Base-by-base conservation (phyloP, 2,329 filamentous ascomycete species). In the Colletotrichum costaricense region DNA sequence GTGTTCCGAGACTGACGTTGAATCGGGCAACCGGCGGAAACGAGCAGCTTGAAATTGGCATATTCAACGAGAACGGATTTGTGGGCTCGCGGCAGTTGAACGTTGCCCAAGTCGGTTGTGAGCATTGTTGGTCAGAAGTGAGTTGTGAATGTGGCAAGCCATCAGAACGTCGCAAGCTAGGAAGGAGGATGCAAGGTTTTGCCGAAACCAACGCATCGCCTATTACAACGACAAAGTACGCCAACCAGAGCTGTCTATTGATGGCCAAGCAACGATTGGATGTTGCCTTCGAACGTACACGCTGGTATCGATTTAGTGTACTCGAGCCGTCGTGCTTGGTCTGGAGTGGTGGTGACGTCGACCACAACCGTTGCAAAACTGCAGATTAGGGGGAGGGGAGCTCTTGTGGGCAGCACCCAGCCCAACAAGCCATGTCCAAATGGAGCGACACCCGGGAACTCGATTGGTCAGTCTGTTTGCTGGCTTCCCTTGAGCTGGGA, bases 61-160 rank as follows among this genome's bases (percentile, higher is more conserved):
- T 33, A 24, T 46, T 7, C 5, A 38, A 33, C 42, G 22, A 52
- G 22, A 28, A 22, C 64, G 11, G 9, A 16, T 9, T 24, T 57
- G 57, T 30, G n/a, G 52, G 38, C n/a, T 33, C 30, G 22, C 42
- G n/a, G 52, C 33, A 64, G 67, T 14, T 35, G 35, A 33, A n/a
- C 24, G 22, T 24, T 26, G 33, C 35, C 4, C 58, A 58, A 35
- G 26, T 57, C 59, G 16, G 16, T n/a, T 63, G 63, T 67, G 19
- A 26, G 26, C 22, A 59, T 55, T 71, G 19, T 19, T 57, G 22
- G 64, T 28, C 64, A 68, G 52, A 68, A 42, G 35, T 58, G 65
- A 67, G 58, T 68, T 58, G 28, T 72, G 69, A 72, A 63, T 58
- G 28, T 72, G 69, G 68, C n/a, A 63, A 65, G 33, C 60, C 46